phyloP scores from a whole-genome alignment of 768 basidiomycete genomes.

The Pulveroboletus sp. region DNA sequence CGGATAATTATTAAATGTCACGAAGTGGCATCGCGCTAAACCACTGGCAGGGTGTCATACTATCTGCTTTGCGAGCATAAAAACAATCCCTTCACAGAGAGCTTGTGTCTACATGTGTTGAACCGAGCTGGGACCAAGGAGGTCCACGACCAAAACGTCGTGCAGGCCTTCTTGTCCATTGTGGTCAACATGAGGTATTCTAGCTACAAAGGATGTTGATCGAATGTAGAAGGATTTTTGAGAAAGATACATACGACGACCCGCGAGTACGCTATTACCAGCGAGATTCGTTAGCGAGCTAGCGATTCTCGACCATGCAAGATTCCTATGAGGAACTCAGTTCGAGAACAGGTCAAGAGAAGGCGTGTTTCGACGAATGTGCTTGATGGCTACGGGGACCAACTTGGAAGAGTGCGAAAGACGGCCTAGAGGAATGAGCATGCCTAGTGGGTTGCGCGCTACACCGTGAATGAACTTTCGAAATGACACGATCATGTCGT shows the following conservation, averaged over 20 bases:
- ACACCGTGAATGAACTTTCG: too few relatives aligned
- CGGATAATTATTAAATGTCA: conserved; percentile 5
- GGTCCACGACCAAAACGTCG: conserved; percentile 97
- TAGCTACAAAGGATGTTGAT: conserved; percentile 50
- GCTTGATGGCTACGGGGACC: conserved; percentile 99
- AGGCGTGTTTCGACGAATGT: conserved; percentile 60
- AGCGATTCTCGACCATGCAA: conserved; percentile 93
- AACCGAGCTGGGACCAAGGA: conserved; percentile 96
- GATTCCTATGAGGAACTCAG: conserved; percentile 62
- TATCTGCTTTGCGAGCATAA: conserved; percentile 99
- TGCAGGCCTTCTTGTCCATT: conserved; percentile 98
- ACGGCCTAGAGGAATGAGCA: too few relatives aligned
- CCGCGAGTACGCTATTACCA: conserved; percentile 89
- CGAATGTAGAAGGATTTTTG: conserved; percentile 6
- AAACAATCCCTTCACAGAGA: conserved; percentile 96
- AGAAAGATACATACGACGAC: conserved; percentile 66
- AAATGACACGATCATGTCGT: too few relatives aligned
- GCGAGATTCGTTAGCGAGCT: conserved; percentile 96
- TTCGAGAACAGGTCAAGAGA: conserved; percentile 3
- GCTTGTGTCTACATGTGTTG: conserved; percentile 98
- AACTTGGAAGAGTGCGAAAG: too few relatives aligned
- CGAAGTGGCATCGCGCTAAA: too few relatives aligned
- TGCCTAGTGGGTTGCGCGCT: too few relatives aligned
- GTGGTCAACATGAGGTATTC: conserved; percentile 99
- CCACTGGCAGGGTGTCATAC: conserved; percentile 49